Base-by-base conservation (phyloP, 2,329 filamentous ascomycete genomes). In the Epichloe sibirici region DNA sequence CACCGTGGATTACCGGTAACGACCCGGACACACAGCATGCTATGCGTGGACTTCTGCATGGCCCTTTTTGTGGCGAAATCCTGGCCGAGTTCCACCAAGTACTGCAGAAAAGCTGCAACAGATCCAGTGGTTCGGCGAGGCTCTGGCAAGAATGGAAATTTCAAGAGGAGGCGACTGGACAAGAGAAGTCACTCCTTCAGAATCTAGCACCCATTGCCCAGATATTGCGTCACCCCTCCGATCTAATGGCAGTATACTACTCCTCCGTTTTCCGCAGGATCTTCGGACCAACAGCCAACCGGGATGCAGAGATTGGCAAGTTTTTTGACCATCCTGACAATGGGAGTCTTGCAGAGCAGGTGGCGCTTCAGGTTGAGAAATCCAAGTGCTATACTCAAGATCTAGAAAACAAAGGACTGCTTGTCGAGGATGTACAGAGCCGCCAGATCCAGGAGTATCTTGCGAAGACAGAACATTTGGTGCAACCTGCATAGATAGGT, bases 1-100 rank as follows among this genome's bases (percentile, higher is more conserved):
- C 58, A 7, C 28, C 58, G 21, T 59, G 58, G 57, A 50, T 56
- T 48, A 57, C 57, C 1, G 55, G 55, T 13, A 42, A 54, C 21
- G 43, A 51, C 25, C 51, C 45, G 11, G 42, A 46, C 34, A 23
- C 23, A 23, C 23, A 3, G 23, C 23, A 23, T 23, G 23, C 23
- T 23, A 23, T 23, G 23, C 23, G 23, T 23, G 23, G 23, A 23
- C 23, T 23, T 23, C 23, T 23, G 23, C 23, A 4, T 23, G 23
- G 35, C 5, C 13, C 42, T 45, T 23, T n/a, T 23, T 31, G 31
- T 21, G 23, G 17, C 42, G 15, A 45, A 6, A 39, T 51, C 23
- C 25, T 35, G 5, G 28, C n/a, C 31, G 48, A 50, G 28, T 51
- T 51, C 28, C 11, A 39, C 25, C 9, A 7, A 31, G 28, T 45